Percentiles rank a stretch among this genome's conserved stretches.
phyloP scores from a whole-genome alignment of 495 filamentous ascomycete genomes.

The Aspergillus hancockii region DNA sequence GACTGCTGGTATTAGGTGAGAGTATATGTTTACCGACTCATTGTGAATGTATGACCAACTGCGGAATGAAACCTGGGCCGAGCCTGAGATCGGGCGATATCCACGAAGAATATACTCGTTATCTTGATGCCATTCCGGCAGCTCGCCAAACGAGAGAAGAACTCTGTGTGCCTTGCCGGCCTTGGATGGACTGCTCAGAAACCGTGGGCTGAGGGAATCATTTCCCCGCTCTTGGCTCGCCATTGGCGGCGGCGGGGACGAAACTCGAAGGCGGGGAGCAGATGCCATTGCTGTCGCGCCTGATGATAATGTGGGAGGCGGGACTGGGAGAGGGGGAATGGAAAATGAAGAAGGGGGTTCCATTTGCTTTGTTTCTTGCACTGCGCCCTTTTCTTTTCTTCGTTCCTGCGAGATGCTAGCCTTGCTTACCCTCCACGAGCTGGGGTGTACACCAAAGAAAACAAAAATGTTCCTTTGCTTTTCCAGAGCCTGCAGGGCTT shows the following conservation, averaged over 20 bases:
- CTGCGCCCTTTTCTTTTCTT: conserved; percentile 1
- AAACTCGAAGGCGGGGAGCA: conserved; percentile 8
- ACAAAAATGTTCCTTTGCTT: neutral
- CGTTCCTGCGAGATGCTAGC: conserved; percentile 1
- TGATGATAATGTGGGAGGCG: conserved; percentile 7
- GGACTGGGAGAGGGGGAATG: conserved; percentile 6
- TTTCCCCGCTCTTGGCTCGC: conserved; percentile 2
- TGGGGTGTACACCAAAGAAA: neutral
- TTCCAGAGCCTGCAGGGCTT: neutral
- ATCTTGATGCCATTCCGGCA: conserved; percentile 8
- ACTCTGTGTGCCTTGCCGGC: conserved; percentile 3
- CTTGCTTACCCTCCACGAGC: conserved; percentile 5
- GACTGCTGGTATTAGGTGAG: conserved; percentile 9
- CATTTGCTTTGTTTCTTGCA: conserved; percentile 7
- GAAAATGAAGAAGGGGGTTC: conserved; percentile 16
- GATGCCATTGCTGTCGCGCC: conserved; percentile 10
- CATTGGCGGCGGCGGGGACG: conserved; percentile 3
- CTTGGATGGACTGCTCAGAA: conserved; percentile 1
- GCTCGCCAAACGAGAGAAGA: conserved; percentile 9
- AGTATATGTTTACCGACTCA: conserved; percentile 11
- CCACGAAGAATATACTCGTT: conserved; percentile 7
- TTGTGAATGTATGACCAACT: conserved; percentile 10
- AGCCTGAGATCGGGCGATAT: conserved; percentile 9
- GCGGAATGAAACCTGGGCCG: conserved; percentile 6
- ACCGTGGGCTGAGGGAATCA: conserved; percentile 4